These are phyloP conservation scores for Neofusicoccum umdonicola DNA, from an alignment of 2,329 filamentous ascomycete species.

Conservation along the genomic window DNA sequence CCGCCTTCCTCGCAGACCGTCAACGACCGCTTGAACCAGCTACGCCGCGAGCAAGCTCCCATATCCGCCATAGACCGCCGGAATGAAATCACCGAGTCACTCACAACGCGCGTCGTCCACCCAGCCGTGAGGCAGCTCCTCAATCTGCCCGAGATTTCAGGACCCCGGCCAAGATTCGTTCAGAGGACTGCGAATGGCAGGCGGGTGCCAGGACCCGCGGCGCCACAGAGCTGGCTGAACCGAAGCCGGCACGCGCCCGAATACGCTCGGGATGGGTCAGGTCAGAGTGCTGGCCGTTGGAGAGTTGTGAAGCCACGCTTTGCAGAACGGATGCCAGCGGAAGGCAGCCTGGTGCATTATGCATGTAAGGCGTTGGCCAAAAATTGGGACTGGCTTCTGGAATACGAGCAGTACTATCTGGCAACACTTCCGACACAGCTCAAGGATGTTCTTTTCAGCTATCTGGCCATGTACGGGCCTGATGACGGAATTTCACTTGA, in stretches of 20 bases:
- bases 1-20: conserved; percentile 32
- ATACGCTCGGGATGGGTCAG: conserved; percentile 20
- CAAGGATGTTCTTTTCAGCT: conserved; percentile 55
- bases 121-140: conserved; percentile 45
- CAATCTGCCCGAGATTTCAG: conserved; percentile 45
- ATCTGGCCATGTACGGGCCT: conserved; percentile 52
- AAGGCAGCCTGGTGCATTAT: conserved; percentile 49
- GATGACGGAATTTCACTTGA: conserved; percentile 39
- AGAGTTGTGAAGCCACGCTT: neutral
- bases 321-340: conserved; percentile 18
- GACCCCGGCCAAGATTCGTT: conserved; percentile 44
- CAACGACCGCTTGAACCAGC: conserved; percentile 48
- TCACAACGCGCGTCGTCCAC: conserved; percentile 44
- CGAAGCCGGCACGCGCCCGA: conserved; percentile 31
- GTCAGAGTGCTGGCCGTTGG: conserved; percentile 4
- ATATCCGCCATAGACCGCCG: conserved; percentile 41
- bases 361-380: conserved; percentile 54
- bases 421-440: conserved; percentile 50
- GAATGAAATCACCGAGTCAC: conserved; percentile 43
- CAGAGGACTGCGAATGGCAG: conserved; percentile 18
- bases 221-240: conserved; percentile 46
- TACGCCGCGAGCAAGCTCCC: conserved; percentile 44
- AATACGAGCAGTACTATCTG: conserved; percentile 57
- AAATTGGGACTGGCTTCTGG: conserved; percentile 56
- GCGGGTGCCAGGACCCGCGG: conserved; percentile 41